These are phyloP conservation scores for Thalia dealbata DNA, from an alignment of 176 grass and related monocot species.

Conservation along the genomic window DNA sequence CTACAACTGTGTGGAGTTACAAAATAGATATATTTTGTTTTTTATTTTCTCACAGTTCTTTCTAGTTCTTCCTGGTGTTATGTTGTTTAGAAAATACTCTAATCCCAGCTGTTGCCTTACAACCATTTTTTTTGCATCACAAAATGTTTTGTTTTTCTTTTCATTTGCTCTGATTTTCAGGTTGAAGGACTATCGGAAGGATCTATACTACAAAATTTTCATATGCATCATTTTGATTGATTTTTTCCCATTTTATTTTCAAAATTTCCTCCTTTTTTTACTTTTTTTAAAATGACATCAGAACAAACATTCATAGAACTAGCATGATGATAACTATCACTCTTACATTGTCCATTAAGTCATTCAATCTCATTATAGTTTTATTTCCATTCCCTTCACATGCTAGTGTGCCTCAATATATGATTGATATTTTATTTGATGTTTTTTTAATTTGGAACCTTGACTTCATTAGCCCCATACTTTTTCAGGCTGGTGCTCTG, in stretches of 20 bases:
- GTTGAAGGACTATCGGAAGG: not conserved
- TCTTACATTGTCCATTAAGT: no score
- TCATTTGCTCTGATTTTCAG: not conserved
- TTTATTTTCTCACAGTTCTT: not conserved
- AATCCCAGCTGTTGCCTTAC: not conserved
- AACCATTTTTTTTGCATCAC: not conserved
- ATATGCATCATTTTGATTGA: not conserved
- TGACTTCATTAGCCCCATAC: not conserved
- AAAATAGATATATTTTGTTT: not conserved
- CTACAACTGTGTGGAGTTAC: no score
- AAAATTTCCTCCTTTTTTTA: no score
- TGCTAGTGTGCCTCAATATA: not conserved
- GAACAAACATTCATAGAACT: not conserved
- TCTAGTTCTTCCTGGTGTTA: not conserved
- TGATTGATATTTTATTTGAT: not conserved
- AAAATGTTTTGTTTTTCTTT: not conserved
- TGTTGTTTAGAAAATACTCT: not conserved
- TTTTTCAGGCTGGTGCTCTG: slow-evolving; percentile 61
- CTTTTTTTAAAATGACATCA: not conserved
- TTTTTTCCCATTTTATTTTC: not conserved
- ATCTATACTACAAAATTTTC: not conserved
- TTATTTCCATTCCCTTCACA: no score
- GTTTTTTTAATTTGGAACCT: not conserved
- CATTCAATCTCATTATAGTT: not conserved
- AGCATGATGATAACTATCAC: not conserved